phyloP scores from a whole-genome alignment of 2,329 filamentous ascomycete genomes.

The Zymoseptoria pseudotritici region DNA sequence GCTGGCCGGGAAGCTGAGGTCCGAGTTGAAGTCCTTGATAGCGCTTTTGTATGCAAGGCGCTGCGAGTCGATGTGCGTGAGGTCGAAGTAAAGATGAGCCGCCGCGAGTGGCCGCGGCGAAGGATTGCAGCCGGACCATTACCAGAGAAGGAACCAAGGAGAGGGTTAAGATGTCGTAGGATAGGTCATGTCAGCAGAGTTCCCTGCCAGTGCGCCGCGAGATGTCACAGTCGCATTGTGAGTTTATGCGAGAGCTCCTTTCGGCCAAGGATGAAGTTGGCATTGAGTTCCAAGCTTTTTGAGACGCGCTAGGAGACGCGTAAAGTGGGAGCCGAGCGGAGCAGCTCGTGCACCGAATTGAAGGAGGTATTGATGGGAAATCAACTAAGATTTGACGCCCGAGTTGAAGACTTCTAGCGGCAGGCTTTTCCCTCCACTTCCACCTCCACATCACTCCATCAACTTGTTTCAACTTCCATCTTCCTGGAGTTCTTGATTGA shows the following conservation, averaged over 20 bases:
- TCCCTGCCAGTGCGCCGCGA: neutral
- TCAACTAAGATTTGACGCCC: neutral
- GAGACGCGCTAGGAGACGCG: neutral
- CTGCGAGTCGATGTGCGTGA: neutral
- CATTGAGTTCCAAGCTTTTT: neutral
- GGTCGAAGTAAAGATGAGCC: slow-evolving; percentile 1
- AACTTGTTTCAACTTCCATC: neutral
- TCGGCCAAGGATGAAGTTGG: neutral
- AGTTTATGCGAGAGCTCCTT: neutral
- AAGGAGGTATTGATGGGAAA: too few species aligned
- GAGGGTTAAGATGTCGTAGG: neutral
- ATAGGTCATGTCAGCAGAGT: neutral
- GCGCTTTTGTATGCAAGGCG: slow-evolving; percentile 4
- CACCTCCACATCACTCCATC: neutral
- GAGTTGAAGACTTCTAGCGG: neutral
- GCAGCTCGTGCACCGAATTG: too few species aligned
- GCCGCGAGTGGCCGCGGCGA: neutral
- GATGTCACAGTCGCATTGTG: neutral
- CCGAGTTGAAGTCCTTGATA: slow-evolving; percentile 8
- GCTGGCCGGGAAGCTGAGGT: slow-evolving; percentile 16
- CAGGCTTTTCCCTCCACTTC: neutral
- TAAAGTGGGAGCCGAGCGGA: too few species aligned
- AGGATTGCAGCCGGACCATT: neutral
- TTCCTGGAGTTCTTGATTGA: neutral
- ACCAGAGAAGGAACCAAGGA: neutral